Conservation (phyloP, 78 protist genomes). For the Polysphondylium violaceum region DNA sequence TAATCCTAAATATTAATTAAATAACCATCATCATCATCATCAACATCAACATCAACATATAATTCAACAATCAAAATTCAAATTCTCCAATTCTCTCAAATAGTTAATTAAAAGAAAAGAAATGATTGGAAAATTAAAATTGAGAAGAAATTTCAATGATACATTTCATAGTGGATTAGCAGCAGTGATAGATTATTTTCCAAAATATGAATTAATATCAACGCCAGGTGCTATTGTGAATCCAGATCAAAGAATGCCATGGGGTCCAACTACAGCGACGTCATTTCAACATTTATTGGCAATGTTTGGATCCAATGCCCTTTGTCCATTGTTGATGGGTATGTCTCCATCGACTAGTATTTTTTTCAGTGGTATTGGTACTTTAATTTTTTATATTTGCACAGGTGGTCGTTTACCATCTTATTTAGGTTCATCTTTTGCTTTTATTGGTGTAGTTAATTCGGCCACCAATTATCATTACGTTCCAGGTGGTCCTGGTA, state of each 20-base stretch:
- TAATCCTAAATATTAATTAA: too few relatives aligned
- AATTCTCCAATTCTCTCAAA: too few relatives aligned
- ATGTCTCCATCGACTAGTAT: neutral
- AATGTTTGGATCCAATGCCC: constrained; percentile 43
- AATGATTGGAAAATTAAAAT: too few relatives aligned
- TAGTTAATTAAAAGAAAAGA: too few relatives aligned
- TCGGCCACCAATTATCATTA: constrained; percentile 24
- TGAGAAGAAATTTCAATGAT: too few relatives aligned
- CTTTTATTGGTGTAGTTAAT: constrained; percentile 49
- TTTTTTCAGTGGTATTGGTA: constrained; percentile 36
- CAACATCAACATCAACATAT: too few relatives aligned
- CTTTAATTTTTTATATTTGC: constrained; percentile 30
- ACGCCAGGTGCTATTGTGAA: neutral
- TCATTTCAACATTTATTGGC: constrained; percentile 65
- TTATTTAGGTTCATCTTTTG: constrained; percentile 39
- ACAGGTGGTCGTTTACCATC: constrained; percentile 32
- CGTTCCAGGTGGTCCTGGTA: constrained; percentile 4
- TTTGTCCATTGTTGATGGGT: constrained; percentile 46
- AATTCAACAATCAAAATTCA: too few relatives aligned
- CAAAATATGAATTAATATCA: neutral
- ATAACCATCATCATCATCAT: too few relatives aligned
- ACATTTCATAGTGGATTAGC: neutral
- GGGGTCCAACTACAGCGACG: neutral
- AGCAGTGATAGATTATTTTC: constrained; percentile 18
- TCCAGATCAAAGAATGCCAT: constrained; percentile 17